These are phyloP conservation scores for Leishmania turanica DNA, from an alignment of 208 protist species.

Conservation along the genomic window DNA sequence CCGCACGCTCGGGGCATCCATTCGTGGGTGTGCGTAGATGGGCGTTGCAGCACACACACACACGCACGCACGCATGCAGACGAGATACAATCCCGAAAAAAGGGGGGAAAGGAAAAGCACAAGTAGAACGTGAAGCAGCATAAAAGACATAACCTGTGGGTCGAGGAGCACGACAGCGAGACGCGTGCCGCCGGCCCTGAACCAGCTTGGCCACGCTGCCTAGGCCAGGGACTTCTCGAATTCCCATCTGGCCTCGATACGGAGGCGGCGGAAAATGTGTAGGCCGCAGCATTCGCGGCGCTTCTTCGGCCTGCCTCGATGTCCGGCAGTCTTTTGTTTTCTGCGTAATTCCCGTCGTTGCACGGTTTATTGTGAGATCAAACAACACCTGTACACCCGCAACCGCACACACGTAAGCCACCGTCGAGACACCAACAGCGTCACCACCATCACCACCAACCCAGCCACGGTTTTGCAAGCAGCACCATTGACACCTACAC, in stretches of 20 bases:
- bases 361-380: not conserved
- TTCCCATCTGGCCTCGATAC: not conserved
- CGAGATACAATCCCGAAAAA: not conserved
- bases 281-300: not conserved
- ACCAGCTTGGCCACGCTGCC: too few relatives aligned
- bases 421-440: not conserved
- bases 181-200: not conserved
- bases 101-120: not conserved
- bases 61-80: not conserved
- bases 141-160: not conserved
- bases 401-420: not conserved
- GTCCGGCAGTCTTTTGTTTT: not conserved
- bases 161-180: not conserved
- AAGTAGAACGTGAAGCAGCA: not conserved
- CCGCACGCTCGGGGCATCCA: not conserved
- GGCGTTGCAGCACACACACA: not conserved
- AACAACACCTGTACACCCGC: not conserved
- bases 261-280: not conserved
- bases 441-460: not conserved
- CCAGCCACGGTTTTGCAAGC: not conserved
- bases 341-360: not conserved
- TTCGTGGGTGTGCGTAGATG: not conserved
- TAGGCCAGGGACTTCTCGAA: not conserved
- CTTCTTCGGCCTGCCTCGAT: not conserved
- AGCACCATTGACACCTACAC: not conserved